Base-by-base conservation (phyloP, 2,329 filamentous ascomycete genomes). In the Grosmannia huntii region DNA sequence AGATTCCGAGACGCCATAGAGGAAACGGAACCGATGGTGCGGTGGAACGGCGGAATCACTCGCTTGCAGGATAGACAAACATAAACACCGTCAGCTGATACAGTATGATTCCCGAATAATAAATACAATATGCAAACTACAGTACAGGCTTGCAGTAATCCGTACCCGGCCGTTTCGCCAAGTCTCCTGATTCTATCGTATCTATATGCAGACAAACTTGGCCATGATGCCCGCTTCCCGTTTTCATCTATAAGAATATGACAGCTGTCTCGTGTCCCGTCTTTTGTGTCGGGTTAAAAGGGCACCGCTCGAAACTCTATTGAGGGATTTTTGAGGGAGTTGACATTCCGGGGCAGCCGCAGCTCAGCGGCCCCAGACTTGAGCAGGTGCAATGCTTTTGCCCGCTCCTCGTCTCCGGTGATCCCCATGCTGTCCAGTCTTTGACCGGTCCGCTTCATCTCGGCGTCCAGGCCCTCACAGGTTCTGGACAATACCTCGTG, bases 331-430 rank as follows among this genome's bases (percentile, higher is more conserved):
- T 83, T 75, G 68, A 96, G 69, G 62, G 84, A 83, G 57, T 76
- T 77, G 60, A 88, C 72, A 68, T 92, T 90, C 64, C 89, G 79
- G 56, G 95, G 86, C 48, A 97, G 78, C 68, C 85, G 83, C 63
- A 99, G 80, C 75, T 99, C 94, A 9, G 89, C 86, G n/a, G 90
- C 90, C 71, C 90, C 89, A 59, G 87, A 94, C 68, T 80, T 76
- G 57, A 85, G 78, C 62, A 94, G 71, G 70, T 89, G 84, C 65
- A 79, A 72, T 65, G 76, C 81, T 73, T 80, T 83, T 66, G 76
- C 70, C 33, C 75, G 73, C 55, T 77, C 73, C 48, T 73, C 74
- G 41, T 68, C 70, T 59, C 33, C 57, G 9, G 50, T 41, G 7
- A 61, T 53, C 53, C 61, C 61, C 31, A n/a, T 38, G 14, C 36